Evolutionary conservation across 352 stramenopile genomes (phyloP), one percentile per base, ranked within the genome.

Genomic region (Phytophthora melonis): DNA sequence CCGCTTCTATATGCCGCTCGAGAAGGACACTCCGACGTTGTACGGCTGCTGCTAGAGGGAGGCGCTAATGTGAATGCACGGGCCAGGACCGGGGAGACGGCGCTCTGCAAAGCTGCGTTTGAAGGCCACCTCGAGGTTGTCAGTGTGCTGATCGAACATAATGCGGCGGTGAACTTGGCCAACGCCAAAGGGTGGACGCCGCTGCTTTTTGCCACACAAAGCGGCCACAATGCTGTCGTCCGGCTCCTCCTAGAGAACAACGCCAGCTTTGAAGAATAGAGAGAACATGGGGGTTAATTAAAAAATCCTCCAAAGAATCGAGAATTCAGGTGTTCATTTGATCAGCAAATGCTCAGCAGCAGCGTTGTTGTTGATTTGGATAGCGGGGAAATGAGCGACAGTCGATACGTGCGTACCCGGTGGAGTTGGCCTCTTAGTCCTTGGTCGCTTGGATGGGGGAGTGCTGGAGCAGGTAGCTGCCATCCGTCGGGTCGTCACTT

Each of bases 391-490:
- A 58, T n/a, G 39, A n/a, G 39, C 39, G 39, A 45, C 16, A n/a
- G 13, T 18, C 39, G 16, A 16, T 18, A 45, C 39, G 39, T 45
- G 39, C 39, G 39, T 45, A 45, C 39, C 39, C 1, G 39, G 14
- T 18, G 39, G 13, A n/a, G 0, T 18, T 13, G 18, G 2, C 6
- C 0, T 9, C 18, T 57, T 65, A 65, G 7, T 65, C 58, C 58
- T 65, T 65, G 43, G 5, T 2, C 25, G 21, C 54, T 34, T 67
- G 68, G 36, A 77, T n/a, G 4, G 71, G 63, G 8, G 59, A 81
- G 23, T 59, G 66, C 19, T 74, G 58, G 5, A 79, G 47, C 49
- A 74, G 50, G 39, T 79, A 81, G 49, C 71, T 76, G 54, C 70
- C 61, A 34, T 70, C 71, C 9, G 39, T 67, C 8, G 36, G 41